Percentiles rank a stretch among this genome's conserved stretches.
These are phyloP conservation scores for Camellia lanceoleosa DNA, from an alignment of 148 eudicot genomes.

Conservation along the genomic window DNA sequence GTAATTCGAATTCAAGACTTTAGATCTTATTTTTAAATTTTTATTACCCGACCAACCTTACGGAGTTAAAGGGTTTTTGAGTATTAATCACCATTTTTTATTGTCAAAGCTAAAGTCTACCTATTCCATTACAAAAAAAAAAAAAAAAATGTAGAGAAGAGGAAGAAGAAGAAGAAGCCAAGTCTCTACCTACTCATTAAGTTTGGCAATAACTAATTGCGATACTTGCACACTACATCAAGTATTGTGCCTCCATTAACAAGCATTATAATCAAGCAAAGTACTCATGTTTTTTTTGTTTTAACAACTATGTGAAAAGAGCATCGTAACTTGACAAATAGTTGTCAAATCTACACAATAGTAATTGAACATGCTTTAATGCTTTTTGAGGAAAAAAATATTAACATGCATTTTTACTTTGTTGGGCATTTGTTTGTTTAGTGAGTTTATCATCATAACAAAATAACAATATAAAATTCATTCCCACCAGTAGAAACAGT, in stretches of 20 bases:
- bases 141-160: no score
- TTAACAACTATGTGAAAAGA: neutral
- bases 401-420: neutral
- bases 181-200: neutral
- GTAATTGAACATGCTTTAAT: neutral
- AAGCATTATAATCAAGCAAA: conserved; percentile 3
- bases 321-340: neutral
- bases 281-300: neutral
- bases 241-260: conserved; percentile 9
- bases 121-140: no score
- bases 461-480: neutral
- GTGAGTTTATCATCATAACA: neutral
- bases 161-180: no score
- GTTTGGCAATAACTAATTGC: neutral
- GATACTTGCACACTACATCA: neutral
- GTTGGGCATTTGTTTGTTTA: neutral
- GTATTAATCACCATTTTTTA: no score
- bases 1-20: no score
- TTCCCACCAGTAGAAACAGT: neutral
- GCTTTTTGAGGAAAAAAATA: neutral
- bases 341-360: neutral
- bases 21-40: no score
- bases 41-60: no score
- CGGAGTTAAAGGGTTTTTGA: no score
- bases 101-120: no score